Base-by-base conservation (phyloP, 345 rosid species). In the Firmiana major region DNA sequence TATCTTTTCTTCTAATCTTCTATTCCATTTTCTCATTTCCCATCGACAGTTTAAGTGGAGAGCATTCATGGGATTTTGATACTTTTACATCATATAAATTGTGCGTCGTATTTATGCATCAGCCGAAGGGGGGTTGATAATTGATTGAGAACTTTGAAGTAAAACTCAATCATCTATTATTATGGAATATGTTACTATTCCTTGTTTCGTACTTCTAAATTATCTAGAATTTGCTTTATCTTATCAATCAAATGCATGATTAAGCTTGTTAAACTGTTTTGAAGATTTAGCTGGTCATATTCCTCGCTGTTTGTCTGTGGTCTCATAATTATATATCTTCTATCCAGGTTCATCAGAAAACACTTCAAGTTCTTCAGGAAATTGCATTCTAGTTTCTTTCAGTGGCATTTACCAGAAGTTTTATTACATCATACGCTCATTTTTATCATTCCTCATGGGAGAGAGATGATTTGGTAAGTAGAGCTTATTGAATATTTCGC, bases 261-360 rank as follows among this genome's bases (percentile, higher is more conserved):
- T 58, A 42, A 38, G 40, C 40, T 38, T 38, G 40, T 38, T 38
- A 6, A 38, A 38, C 40, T 5, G 40, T 38, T 38, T 38, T 38
- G 6, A 38, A 38, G 40, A 38, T 5, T 38, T 38, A 38, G 6
- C 40, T 38, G 12, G 45, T 7, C 22, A 8, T 24, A 58, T 45
- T 64, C 21, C 49, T 53, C 62, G 16, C 16, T 58, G 58, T 62
- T 17, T 45, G 7, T 74, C 12, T 5, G 36, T 43, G 42, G 66
- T 62, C 72, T 60, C 16, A 74, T 43, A 31, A 45, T 65, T 63
- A 21, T 76, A 73, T 62, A 38, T 75, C 75, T 53, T 79, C 73
- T 31, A 31, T 79, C 84, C 34, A 91, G 98, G 97, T 93, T 79
- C 99, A 93, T 84, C 89, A 92, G 74, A 92, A 93, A 77, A 96